Conservation (phyloP, 257 asterid genomes). For the Gentiana dahurica region DNA sequence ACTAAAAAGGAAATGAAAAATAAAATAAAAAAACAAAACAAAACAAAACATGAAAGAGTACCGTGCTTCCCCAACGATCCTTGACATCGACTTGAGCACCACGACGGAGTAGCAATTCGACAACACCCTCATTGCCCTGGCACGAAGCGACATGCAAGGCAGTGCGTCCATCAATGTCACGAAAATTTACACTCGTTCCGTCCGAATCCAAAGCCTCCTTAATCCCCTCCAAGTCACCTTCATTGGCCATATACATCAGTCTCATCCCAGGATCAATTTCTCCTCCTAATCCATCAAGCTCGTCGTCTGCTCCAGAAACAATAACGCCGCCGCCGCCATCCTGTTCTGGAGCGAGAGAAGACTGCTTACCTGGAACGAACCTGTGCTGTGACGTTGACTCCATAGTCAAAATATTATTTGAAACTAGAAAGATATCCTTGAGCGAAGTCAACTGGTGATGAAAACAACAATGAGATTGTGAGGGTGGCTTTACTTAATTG, state of each 20-base stretch:
- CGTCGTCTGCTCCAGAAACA: slow-evolving; percentile 13
- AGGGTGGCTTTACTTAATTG: too few species aligned
- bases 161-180: slow-evolving; percentile 65
- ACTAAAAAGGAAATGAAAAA: neutral
- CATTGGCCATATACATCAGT: slow-evolving; percentile 66
- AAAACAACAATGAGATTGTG: too few species aligned
- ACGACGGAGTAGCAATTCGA: slow-evolving; percentile 39
- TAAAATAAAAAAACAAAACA: too few species aligned
- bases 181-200: slow-evolving; percentile 50
- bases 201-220: slow-evolving; percentile 52
- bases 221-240: slow-evolving; percentile 75
- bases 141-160: slow-evolving; percentile 83
- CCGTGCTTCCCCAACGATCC: slow-evolving; percentile 98
- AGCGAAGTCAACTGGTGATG: too few species aligned
- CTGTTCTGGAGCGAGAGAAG: slow-evolving; percentile 47
- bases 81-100: slow-evolving; percentile 48
- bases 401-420: slow-evolving; percentile 15
- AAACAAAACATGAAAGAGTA: too few species aligned
- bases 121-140: slow-evolving; percentile 56
- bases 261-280: slow-evolving; percentile 53
- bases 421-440: too few species aligned
- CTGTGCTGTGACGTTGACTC: slow-evolving; percentile 51
- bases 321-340: slow-evolving; percentile 12
- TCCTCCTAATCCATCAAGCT: slow-evolving; percentile 20
- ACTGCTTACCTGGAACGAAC: slow-evolving; percentile 52